phyloP scores from a whole-genome alignment of 2,329 filamentous ascomycete species.

The Ophiostoma himal-ulmi region DNA sequence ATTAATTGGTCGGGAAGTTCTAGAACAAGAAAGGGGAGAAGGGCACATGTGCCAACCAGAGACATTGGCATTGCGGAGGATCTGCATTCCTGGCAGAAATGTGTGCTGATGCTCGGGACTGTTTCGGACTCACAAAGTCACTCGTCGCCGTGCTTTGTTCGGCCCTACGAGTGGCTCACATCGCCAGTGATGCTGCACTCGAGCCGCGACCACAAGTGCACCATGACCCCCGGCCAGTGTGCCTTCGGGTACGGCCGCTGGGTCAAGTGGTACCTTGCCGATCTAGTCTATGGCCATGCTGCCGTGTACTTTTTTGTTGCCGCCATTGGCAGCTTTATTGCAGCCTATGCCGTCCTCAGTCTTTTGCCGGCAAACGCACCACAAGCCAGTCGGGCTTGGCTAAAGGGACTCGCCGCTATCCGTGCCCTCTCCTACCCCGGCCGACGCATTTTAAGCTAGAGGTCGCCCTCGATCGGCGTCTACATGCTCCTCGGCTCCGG shows the following conservation, averaged over 20 bases:
- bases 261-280: slow-evolving; percentile 27
- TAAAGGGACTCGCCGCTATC: background rate
- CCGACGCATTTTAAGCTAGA: background rate
- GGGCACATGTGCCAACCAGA: background rate
- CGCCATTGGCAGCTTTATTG: background rate
- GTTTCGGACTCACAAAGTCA: background rate
- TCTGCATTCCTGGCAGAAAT: background rate
- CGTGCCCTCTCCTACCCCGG: background rate
- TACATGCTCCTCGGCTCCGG: slow-evolving; percentile 13
- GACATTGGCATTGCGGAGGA: background rate
- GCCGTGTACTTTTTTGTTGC: slow-evolving; percentile 18
- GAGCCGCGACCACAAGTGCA: slow-evolving; percentile 33
- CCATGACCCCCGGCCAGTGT: slow-evolving; percentile 40
- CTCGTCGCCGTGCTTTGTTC: background rate
- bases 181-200: slow-evolving; percentile 39
- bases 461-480: slow-evolving; percentile 11
- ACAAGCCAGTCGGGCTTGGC: background rate
- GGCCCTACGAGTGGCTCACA: slow-evolving; percentile 34
- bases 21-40: background rate
- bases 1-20: too few relatives aligned
- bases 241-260: slow-evolving; percentile 42
- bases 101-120: background rate
- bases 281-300: slow-evolving; percentile 16
- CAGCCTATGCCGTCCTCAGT: background rate
- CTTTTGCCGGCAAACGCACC: background rate